Conservation (phyloP, 352 stramenopile genomes). For the Phytopythium helicoides region DNA sequence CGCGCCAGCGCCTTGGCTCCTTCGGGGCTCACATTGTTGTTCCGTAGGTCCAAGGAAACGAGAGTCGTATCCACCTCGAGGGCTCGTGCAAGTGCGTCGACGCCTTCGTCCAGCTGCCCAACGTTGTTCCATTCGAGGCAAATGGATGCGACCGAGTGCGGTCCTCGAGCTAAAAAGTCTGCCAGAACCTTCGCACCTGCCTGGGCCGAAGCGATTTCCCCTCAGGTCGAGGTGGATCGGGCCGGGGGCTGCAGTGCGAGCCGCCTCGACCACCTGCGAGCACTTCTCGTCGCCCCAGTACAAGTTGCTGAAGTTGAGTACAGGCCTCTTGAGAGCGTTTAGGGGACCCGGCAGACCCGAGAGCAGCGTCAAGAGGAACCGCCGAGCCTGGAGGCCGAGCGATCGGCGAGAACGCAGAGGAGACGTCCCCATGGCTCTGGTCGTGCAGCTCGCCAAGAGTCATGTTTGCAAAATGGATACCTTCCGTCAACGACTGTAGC, state of each 20-base stretch:
- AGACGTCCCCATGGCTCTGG: too few species aligned
- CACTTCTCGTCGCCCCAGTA: conserved; percentile 75
- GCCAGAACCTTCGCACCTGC: conserved; percentile 50
- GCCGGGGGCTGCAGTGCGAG: conserved; percentile 1
- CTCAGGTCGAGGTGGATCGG: conserved; percentile 60
- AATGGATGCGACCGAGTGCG: conserved; percentile 57
- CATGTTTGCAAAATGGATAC: too few species aligned
- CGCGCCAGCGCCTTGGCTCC: conserved; percentile 61
- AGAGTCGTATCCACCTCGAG: conserved; percentile 66
- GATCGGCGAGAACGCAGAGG: too few species aligned
- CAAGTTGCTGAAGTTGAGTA: conserved; percentile 73
- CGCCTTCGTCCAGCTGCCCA: conserved; percentile 66
- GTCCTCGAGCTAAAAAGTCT: conserved; percentile 34
- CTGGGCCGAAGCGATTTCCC: conserved; percentile 75
- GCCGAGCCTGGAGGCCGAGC: too few species aligned
- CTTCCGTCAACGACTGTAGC: too few species aligned
- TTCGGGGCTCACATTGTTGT: conserved; percentile 82
- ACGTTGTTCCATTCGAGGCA: conserved; percentile 86
- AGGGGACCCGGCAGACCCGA: neutral
- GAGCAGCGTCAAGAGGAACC: neutral
- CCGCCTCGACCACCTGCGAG: conserved; percentile 40
- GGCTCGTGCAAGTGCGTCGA: conserved; percentile 58
- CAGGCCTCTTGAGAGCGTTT: conserved; percentile 7
- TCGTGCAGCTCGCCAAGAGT: too few species aligned
- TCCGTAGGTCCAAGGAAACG: conserved; percentile 70